Evolutionary conservation across 2,329 filamentous ascomycete genomes (phyloP), one percentile per base, ranked within the genome.

Genomic region (Aspergillus neoniger): DNA sequence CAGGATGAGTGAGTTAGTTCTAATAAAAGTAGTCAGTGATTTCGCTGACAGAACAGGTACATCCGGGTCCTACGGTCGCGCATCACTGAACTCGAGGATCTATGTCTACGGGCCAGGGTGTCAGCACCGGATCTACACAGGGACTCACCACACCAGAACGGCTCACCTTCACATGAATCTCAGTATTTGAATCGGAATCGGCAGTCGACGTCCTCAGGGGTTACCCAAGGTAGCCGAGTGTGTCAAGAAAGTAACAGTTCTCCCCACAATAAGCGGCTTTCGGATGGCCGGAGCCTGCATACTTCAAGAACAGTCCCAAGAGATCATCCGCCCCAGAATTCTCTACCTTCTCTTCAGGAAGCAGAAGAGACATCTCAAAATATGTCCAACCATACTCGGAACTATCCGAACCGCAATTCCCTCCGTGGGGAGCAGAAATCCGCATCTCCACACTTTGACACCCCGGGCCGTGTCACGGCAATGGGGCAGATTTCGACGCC

Each of bases 401-500:
- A 36, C 4, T 1, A 17, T 12, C 2, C 12, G n/a, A 25, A 17
- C 6, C 4, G 6, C 19, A 44, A 23, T 21, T 0, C 12, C 19
- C 8, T 21, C 7, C 17, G 17, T 12, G 41, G 41, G 5, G 12
- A 21, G 41, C 9, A 44, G 9, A 44, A 4, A 5, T 55, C 53
- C 4, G 39, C 19, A 28, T 48, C 53, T 14, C 41, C 54, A 10
- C 54, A 56, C n/a, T 49, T 48, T 23, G 41, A 56, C 17, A 56
- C n/a, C 23, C 54, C 41, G 2, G 41, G 57, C 8, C 38, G 53
- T 55, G 19, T 77, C 28, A 76, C 74, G 0, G 76, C 73, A 8
- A 79, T 80, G 77, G 77, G 78, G 2, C 73, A 76, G 15, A 70
- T 72, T n/a, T 71, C 73, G 2, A 71, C 73, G 6, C 68, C 72